A percentile compares a stretch with the other conserved stretches of the same genome.
phyloP scores from a whole-genome alignment of 495 filamentous ascomycete genomes.

The Penicillium simplicissimum region DNA sequence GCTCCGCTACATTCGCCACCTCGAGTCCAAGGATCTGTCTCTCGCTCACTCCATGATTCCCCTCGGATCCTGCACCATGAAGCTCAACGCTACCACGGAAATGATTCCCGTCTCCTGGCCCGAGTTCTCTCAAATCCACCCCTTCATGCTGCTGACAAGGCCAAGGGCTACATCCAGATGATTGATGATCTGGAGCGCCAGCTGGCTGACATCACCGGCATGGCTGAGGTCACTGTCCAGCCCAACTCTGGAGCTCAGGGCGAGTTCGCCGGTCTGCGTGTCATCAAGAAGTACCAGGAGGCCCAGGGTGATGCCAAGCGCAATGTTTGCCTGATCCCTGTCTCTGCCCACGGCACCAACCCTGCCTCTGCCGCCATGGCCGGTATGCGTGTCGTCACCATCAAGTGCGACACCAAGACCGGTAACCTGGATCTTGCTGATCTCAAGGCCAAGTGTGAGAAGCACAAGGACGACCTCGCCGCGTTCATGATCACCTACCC shows the following conservation, averaged over 20 bases:
- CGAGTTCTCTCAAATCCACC: constrained; percentile 85
- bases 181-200: constrained; percentile 73
- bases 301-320: constrained; percentile 64
- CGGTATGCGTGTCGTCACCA: constrained; percentile 91
- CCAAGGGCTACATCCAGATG: constrained; percentile 68
- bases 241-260: constrained; percentile 98
- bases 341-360: constrained; percentile 97
- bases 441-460: constrained; percentile 82
- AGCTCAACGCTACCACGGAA: constrained; percentile 93
- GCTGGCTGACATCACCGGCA: constrained; percentile 84
- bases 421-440: constrained; percentile 91
- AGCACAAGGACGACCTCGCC: constrained; percentile 80
- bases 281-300: constrained; percentile 87
- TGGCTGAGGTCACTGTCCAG: constrained; percentile 86
- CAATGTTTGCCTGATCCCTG: constrained; percentile 94
- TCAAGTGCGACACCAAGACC: constrained; percentile 86
- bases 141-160: constrained; percentile 64
- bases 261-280: constrained; percentile 90
- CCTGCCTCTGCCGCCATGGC: constrained; percentile 97
- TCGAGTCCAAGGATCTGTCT: constrained; percentile 95
- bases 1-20: constrained; percentile 89
- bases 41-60: constrained; percentile 98
- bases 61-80: constrained; percentile 99
- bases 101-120: constrained; percentile 88
- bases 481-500: constrained; percentile 99